Evolutionary conservation across 768 basidiomycete genomes (phyloP).

Genomic region (Chalciporus pseudorubinellus): DNA sequence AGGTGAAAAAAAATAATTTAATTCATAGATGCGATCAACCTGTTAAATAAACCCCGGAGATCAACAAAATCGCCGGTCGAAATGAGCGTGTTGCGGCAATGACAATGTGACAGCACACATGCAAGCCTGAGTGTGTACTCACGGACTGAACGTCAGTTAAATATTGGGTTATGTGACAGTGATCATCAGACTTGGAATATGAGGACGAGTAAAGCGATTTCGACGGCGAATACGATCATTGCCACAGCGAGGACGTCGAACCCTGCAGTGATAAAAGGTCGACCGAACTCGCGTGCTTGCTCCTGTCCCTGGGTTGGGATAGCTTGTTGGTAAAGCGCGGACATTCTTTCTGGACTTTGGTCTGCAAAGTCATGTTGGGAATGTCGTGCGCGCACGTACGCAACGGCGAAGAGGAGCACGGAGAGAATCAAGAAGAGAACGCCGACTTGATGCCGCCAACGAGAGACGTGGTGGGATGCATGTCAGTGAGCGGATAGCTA

Average conservation of each 20-base stretch:
- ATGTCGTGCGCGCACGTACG: conserved; percentile 61
- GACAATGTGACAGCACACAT: conserved; percentile 1
- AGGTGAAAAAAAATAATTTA: neutral
- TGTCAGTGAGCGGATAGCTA: neutral
- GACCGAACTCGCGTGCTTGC: conserved; percentile 61
- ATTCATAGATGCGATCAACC: neutral
- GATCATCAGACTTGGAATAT: conserved; percentile 40
- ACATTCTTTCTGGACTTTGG: conserved; percentile 34
- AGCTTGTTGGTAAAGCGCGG: conserved; percentile 33
- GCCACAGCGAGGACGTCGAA: conserved; percentile 61
- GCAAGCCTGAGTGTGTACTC: conserved; percentile 6
- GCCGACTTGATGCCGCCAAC: conserved; percentile 40
- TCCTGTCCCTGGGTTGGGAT: conserved; percentile 61
- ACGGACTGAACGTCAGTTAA: neutral
- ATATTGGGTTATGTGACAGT: conserved; percentile 7
- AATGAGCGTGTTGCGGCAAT: neutral
- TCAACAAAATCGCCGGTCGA: neutral
- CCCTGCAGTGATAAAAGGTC: conserved; percentile 81
- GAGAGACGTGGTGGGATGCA: conserved; percentile 19
- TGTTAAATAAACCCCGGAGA: neutral
- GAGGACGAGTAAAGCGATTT: conserved; percentile 63
- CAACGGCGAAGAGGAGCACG: conserved; percentile 52
- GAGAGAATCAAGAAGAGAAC: conserved; percentile 65
- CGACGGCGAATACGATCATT: conserved; percentile 57
- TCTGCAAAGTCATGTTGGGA: conserved; percentile 80